Percentiles rank a stretch among this genome's conserved stretches.
phyloP scores from a whole-genome alignment of 805 yeast genomes.

The Metschnikowia lunata region DNA sequence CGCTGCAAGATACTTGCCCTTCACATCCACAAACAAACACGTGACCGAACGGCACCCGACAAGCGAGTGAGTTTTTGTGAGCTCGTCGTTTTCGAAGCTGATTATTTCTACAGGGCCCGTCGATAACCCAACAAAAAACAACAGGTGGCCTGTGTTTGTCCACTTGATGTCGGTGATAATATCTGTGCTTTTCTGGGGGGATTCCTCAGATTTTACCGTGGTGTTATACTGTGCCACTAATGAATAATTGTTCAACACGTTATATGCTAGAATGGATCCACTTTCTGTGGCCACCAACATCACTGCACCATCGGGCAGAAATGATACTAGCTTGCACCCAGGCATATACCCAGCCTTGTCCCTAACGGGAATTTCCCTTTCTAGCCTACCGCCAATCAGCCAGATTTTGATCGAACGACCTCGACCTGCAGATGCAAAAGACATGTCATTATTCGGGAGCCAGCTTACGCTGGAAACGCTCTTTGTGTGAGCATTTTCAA shows the following conservation, averaged over 20 bases:
- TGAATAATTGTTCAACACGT: conserved; percentile 28
- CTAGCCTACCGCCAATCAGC: conserved; percentile 12
- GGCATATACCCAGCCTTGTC: conserved; percentile 13
- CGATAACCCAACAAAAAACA: conserved; percentile 38
- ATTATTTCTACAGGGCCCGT: conserved; percentile 41
- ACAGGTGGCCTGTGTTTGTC: conserved; percentile 39
- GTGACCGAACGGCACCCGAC: conserved; percentile 49
- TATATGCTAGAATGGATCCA: conserved; percentile 33
- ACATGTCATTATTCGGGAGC: conserved; percentile 44
- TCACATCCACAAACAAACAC: conserved; percentile 46
- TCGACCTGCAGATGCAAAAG: conserved; percentile 46
- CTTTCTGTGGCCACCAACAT: conserved; percentile 42
- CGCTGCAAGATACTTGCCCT: conserved; percentile 46
- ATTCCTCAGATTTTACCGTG: not conserved
- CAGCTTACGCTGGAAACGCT: conserved; percentile 42
- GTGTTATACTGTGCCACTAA: conserved; percentile 21
- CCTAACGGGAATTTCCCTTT: conserved; percentile 18
- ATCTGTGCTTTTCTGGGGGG: not conserved
- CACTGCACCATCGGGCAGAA: conserved; percentile 45
- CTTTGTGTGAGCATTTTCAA: conserved; percentile 39
- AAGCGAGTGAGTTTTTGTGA: conserved; percentile 16
- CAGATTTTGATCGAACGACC: conserved; percentile 42
- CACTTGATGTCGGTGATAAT: conserved; percentile 41
- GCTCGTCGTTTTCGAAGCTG: conserved; percentile 8
- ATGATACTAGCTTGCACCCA: conserved; percentile 23